These are phyloP conservation scores for Brasenia schreberi DNA, from an alignment of 164 flowering plant species.

Conservation along the genomic window DNA sequence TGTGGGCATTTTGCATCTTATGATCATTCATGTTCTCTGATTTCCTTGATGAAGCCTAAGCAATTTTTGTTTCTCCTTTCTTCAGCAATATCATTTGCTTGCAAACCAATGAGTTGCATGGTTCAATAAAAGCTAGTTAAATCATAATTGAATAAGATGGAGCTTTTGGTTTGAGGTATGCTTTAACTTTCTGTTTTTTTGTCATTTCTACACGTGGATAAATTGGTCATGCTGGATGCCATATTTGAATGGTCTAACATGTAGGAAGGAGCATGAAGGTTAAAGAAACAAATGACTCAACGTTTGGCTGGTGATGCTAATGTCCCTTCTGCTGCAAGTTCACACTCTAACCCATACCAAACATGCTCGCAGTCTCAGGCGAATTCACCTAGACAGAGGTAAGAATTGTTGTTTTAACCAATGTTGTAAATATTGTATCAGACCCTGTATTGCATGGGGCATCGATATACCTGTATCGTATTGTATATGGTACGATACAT, in stretches of 20 bases:
- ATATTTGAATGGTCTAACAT: neutral
- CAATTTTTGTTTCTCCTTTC: neutral
- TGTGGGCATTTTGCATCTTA: neutral
- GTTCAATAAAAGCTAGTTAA: neutral
- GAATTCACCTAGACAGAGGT: slow-evolving; percentile 9
- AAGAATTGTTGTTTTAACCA: neutral
- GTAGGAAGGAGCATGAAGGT: slow-evolving; percentile 11
- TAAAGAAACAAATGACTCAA: slow-evolving; percentile 10
- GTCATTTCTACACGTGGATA: neutral
- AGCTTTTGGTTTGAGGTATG: too few species aligned
- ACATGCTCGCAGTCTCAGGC: slow-evolving; percentile 7
- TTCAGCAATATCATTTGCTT: neutral
- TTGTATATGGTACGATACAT: neutral
- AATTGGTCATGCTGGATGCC: neutral
- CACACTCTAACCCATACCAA: slow-evolving; percentile 7
- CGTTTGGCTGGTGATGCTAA: slow-evolving; percentile 12
- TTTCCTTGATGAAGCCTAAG: neutral
- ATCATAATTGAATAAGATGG: neutral
- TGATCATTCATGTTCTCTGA: neutral
- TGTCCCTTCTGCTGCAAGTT: slow-evolving; percentile 9
- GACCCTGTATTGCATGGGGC: too few species aligned
- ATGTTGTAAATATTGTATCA: too few species aligned
- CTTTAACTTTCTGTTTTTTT: neutral
- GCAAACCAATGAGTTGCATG: neutral
- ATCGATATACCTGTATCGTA: neutral